Base-by-base conservation (phyloP, 1,284 basidiomycete genomes). In the Waitea zeae region DNA sequence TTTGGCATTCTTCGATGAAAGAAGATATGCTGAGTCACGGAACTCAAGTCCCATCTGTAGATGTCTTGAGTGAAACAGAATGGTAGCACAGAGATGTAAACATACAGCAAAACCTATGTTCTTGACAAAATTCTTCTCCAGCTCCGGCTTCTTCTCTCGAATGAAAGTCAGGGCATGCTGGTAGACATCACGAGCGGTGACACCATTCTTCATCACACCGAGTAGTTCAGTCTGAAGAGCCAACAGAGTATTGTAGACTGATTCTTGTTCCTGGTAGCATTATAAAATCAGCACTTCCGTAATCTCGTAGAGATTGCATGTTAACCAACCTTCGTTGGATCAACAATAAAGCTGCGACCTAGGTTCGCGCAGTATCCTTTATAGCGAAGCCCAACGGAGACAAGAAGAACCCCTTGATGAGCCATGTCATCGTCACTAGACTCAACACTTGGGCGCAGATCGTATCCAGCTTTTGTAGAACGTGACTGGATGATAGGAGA, bases 401-500 rank as follows among this genome's bases (percentile, higher is more conserved):
- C 77, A 2, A 97, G 61, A 38, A 97, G 74, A 27, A 97, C 86
- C 18, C 90, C 92, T 40, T 89, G 82, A 51, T 90, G 80, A 13
- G 87, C 77, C 42, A 96, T 82, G 39, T 70, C 68, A 47, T 93
- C 83, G 20, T 69, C 58, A 17, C 82, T 79, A 2, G 90, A 92
- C 51, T 87, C 78, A 0, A 86, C 88, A 2, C 78, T 86, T 17
- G 81, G 79, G 41, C 79, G 74, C 34, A 97, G 63, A 49, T 97
- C 92, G 51, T 95, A 97, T 11, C 84, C 81, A 4, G 66, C 61
- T 39, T 63, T 68, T 28, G 75, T 76, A 12, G 86, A 83, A 36
- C 81, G 82, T 2, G 90, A 96, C 49, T 96, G 92, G 48, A 97
- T 86, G 51, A 96, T 92, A 3, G 93, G 92, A 3, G 84, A 76